Evolutionary conservation across 352 stramenopile genomes (phyloP), one percentile per base, ranked within the genome.

Genomic region (Blastocystis sp.): DNA sequence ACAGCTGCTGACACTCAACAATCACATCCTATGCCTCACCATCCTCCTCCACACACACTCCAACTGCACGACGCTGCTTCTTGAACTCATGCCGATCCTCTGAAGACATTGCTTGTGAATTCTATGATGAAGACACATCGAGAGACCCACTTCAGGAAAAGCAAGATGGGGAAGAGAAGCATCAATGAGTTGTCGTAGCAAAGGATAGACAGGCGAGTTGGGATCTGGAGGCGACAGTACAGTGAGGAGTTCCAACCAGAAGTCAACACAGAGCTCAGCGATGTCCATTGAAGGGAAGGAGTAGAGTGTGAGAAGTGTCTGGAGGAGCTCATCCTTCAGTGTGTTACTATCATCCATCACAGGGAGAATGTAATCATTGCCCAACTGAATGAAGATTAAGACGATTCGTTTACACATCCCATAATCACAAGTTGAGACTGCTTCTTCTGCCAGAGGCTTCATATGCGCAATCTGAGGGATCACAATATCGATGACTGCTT

Each of bases 271-370:
- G 33, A 77, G 64, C 30, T 56, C 64, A 48, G 64, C 64, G 19
- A 77, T 77, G 5, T 77, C 64, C n/a, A 56, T 56, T 6, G 64
- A 77, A 56, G 64, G 64, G 64, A 56, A 77, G 24, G 64, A 77
- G 19, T 77, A 77, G 33, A 77, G 37, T 22, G 37, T 77, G 64
- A 77, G 37, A n/a, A 77, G 30, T 48, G 64, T 77, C 33, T 77
- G n/a, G 6, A 77, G 37, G n/a, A 77, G 37, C 11, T 56, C 11
- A 35, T 56, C 64, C 19, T 77, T 77, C 15, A 56, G 37, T n/a
- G 30, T 24, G 37, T 77, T 77, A 48, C 64, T 77, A 19, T 77
- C 64, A 30, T 77, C 64, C 30, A 77, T 77, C 33, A 77, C 33
- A 30, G 37, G 64, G 9, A 56, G 22, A 30, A 77, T 56, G 37